Evolutionary conservation across 306 rosid genomes (phyloP).

Genomic region (Acacia confusa): DNA sequence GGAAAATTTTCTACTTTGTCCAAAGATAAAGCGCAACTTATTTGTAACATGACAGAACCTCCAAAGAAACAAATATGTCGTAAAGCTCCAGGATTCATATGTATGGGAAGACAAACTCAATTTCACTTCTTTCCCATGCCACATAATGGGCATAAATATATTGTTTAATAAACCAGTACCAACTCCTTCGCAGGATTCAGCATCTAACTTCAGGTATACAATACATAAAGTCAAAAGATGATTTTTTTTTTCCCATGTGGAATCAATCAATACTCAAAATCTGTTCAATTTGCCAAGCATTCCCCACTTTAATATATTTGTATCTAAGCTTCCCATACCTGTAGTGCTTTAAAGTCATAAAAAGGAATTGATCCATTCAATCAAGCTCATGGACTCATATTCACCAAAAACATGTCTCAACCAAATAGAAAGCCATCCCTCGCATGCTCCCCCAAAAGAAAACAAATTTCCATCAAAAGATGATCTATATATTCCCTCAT

Average conservation of each 20-base stretch:
- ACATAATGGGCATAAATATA: neutral
- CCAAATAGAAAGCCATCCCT: neutral
- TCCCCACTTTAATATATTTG: neutral
- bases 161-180: neutral
- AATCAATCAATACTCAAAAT: constrained; percentile 5
- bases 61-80: neutral
- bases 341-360: neutral
- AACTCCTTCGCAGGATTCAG: neutral
- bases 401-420: neutral
- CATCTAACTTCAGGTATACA: neutral
- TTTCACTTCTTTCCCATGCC: neutral
- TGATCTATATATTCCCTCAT: no score
- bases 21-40: neutral
- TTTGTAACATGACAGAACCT: constrained; percentile 2
- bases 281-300: neutral
- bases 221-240: neutral
- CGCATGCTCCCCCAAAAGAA: neutral
- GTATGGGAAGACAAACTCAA: neutral
- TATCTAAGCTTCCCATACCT: neutral
- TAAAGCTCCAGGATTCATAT: neutral
- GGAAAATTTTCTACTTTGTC: neutral
- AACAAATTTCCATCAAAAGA: neutral
- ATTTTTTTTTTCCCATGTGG: neutral
- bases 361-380: neutral
- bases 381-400: neutral